Base-by-base conservation (phyloP, 495 filamentous ascomycete genomes). In the Lichina pygmaea region DNA sequence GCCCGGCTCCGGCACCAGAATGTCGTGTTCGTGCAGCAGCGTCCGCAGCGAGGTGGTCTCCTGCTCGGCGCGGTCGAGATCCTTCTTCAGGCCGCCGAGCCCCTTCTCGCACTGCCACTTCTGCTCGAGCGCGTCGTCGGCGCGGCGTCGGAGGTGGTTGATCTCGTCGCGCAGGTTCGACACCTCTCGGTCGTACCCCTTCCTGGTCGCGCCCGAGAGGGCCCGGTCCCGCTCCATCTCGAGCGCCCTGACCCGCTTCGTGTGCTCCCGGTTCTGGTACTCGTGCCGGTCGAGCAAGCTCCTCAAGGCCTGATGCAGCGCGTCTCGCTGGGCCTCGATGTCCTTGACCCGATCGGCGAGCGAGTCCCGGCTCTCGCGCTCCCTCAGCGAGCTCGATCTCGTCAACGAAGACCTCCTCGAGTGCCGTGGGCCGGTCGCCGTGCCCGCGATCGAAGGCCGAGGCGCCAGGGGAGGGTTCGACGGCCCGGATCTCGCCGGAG, bases 21-120 rank as follows among this genome's bases (percentile, higher is more conserved):
- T 85, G 56, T 93, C 86, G 51, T 86, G 82, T 58, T 93, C 86
- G 54, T 81, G 66, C 13, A 97, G 70, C 17, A 97, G 66, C 24
- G 60, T 69, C 24, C 85, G 74, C 33, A 97, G 62, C 30, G 78
- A 81, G 33, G 67, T 62, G 10, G 86, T 93, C 62, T 97, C 91
- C 55, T 89, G 79, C 58, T 93, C 80, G 5, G 89, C 84, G 49
- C 86, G 80, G 55, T 97, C 91, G 32, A 97, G 71, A 55, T 97
- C 89, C 80, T 93, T 94, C 60, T 93, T 93, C 49, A 97, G 63
- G 39, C 86, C 86, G 48, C 76, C 70, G 11, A 97, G 67, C 24
- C 85, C 84, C 60, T 93, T 92, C 60, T 97, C 89, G 47, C 86
- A 86, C 59, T 89, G 78, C 71, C 78, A 94, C 63, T 94, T 95